phyloP scores from a whole-genome alignment of 106 monocot species.

The Hemerocallis citrina region DNA sequence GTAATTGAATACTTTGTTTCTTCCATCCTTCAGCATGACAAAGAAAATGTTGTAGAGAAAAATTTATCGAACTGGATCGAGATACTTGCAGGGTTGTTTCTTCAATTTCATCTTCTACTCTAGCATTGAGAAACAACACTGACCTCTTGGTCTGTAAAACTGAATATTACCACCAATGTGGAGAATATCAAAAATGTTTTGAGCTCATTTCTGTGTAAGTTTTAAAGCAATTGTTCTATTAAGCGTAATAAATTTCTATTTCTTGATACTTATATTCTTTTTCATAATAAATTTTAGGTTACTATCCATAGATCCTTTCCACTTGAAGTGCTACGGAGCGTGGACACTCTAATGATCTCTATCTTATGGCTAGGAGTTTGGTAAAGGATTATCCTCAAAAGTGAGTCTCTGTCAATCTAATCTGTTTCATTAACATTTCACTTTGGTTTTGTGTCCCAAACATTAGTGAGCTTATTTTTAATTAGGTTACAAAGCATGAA shows the following conservation, averaged over 20 bases:
- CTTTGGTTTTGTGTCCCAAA: background rate
- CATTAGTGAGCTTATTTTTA: background rate
- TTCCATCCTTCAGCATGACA: slow-evolving; percentile 63
- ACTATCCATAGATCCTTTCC: slow-evolving; percentile 83
- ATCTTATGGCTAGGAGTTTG: slow-evolving; percentile 76
- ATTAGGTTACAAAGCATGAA: background rate
- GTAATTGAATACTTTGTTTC: background rate
- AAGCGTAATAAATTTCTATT: background rate
- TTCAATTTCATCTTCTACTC: slow-evolving; percentile 28
- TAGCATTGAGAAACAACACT: slow-evolving; percentile 58
- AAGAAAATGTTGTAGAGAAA: slow-evolving; percentile 72
- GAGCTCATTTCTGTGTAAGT: slow-evolving; percentile 86
- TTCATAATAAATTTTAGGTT: slow-evolving; percentile 43
- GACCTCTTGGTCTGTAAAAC: slow-evolving; percentile 89
- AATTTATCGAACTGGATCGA: slow-evolving; percentile 70
- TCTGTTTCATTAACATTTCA: background rate
- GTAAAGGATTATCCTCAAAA: slow-evolving; percentile 96
- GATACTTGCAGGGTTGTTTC: slow-evolving; percentile 29
- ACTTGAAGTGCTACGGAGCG: slow-evolving; percentile 92
- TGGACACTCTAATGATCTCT: slow-evolving; percentile 89
- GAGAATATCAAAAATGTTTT: slow-evolving; percentile 94
- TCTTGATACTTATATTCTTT: background rate
- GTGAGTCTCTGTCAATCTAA: slow-evolving; percentile 28
- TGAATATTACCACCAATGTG: slow-evolving; percentile 88
- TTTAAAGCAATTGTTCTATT: slow-evolving; percentile 11